phyloP scores from a whole-genome alignment of 345 rosid genomes.

The Citrus unshiu region DNA sequence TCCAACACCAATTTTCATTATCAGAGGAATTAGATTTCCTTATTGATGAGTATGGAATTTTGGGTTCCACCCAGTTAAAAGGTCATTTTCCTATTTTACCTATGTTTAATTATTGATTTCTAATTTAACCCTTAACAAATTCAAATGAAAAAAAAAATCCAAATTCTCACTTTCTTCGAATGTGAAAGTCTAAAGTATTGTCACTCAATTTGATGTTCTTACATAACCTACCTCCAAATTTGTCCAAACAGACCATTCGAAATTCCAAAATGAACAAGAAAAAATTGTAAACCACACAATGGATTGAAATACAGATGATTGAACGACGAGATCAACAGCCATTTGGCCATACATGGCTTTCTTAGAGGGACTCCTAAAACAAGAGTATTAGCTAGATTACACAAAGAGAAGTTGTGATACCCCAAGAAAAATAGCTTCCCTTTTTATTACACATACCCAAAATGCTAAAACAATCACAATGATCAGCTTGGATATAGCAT shows the following conservation, averaged over 20 bases:
- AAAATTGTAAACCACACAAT: slow-evolving; percentile 64
- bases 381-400: slow-evolving; percentile 59
- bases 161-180: slow-evolving; percentile 31
- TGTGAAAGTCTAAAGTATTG: slow-evolving; percentile 34
- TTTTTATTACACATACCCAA: slow-evolving; percentile 13
- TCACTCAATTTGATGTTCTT: not conserved
- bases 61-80: too few species aligned
- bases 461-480: slow-evolving; percentile 12
- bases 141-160: too few species aligned
- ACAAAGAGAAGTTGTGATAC: slow-evolving; percentile 75
- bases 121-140: too few species aligned
- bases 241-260: slow-evolving; percentile 25
- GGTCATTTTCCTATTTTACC: too few species aligned
- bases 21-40: too few species aligned
- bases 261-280: slow-evolving; percentile 66
- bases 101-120: too few species aligned
- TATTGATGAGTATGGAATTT: too few species aligned
- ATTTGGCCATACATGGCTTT: slow-evolving; percentile 67
- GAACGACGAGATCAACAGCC: slow-evolving; percentile 77
- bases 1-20: too few species aligned
- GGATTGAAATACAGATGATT: slow-evolving; percentile 57
- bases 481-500: slow-evolving; percentile 58
- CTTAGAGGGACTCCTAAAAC: slow-evolving; percentile 65
- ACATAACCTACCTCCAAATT: slow-evolving; percentile 29
- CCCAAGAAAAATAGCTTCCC: slow-evolving; percentile 63